Conservation (phyloP, 495 filamentous ascomycete genomes). For the Chaetomium cochliodes region DNA sequence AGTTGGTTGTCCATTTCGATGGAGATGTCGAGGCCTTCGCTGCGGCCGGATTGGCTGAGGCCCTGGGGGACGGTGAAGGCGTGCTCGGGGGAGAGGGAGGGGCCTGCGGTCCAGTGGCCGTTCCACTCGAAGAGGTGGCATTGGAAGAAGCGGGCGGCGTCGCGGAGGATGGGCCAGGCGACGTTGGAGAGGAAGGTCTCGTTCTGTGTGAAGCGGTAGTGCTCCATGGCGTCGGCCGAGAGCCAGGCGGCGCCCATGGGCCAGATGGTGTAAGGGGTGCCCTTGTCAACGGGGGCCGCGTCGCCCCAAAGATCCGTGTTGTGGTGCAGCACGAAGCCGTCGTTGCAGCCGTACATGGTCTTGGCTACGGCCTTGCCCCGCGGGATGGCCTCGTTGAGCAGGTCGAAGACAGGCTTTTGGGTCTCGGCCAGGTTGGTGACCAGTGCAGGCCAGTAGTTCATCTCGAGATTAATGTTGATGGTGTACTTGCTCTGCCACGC, state of each 20-base stretch:
- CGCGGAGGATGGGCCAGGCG: conserved; percentile 39
- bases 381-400: conserved; percentile 43
- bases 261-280: conserved; percentile 48
- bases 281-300: conserved; percentile 46
- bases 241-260: conserved; percentile 53
- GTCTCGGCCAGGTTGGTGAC: conserved; percentile 45
- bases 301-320: conserved; percentile 55
- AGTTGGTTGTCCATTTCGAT: conserved; percentile 11
- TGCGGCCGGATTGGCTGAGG: conserved; percentile 30
- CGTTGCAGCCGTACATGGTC: conserved; percentile 51
- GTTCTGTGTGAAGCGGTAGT: conserved; percentile 45
- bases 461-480: conserved; percentile 59
- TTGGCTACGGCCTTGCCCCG: conserved; percentile 44
- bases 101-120: conserved; percentile 42
- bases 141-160: conserved; percentile 21
- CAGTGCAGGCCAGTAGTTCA: conserved; percentile 60
- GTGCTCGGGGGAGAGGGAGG: conserved; percentile 53
- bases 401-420: conserved; percentile 40
- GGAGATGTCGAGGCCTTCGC: conserved; percentile 31
- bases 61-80: conserved; percentile 38
- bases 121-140: conserved; percentile 31
- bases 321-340: conserved; percentile 50
- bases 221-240: conserved; percentile 47
- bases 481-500: conserved; percentile 58
- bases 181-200: conserved; percentile 36